Base-by-base conservation (phyloP, 2,329 filamentous ascomycete genomes). In the Sclerotinia minor region DNA sequence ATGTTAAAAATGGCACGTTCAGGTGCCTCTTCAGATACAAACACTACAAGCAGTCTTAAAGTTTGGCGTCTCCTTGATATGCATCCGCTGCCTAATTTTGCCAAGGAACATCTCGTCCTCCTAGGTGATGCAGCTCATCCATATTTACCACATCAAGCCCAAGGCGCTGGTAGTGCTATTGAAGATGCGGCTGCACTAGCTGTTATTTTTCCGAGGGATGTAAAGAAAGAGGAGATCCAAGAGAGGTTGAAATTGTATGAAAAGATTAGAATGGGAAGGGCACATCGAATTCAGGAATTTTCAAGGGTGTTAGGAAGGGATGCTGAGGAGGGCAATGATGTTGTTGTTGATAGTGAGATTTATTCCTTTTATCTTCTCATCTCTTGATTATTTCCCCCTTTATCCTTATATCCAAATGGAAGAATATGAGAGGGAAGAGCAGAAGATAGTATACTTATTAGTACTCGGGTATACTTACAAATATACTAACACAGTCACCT, bases 121-220 rank as follows among this genome's bases (percentile, higher is more conserved):
- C 76, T 91, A 0, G 89, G 89, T 0, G 89, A 91, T 72, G 87
- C 89, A 0, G 88, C 87, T 0, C 89, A 92, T 75, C 87, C 89
- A 0, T 90, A 91, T 72, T 78, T 87, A 0, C 88, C 87, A n/a
- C 83, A 87, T 69, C 85, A 87, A 76, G 87, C 83, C 0, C 86
- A 88, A 73, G 88, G 87, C 3, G 88, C 83, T 7, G 87, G 79
- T 0, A 80, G 85, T 67, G 89, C 89, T 0, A 89, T 91, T 53
- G 89, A 92, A 74, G 89, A 91, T 70, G 88, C 84, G 0, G 84
- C 83, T 0, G 83, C 87, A 0, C 74, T 91, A 1, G 83, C 81
- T 0, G 82, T 84, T 1, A 79, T 91, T 8, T 78, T 91, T 0
- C 82, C 83, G 0, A 70, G 72, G 0, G 83, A 81, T 0, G 83